These are phyloP conservation scores for Yamadazyma spencermartinsiae DNA, from an alignment of 1,139 yeast genomes.

Conservation along the genomic window DNA sequence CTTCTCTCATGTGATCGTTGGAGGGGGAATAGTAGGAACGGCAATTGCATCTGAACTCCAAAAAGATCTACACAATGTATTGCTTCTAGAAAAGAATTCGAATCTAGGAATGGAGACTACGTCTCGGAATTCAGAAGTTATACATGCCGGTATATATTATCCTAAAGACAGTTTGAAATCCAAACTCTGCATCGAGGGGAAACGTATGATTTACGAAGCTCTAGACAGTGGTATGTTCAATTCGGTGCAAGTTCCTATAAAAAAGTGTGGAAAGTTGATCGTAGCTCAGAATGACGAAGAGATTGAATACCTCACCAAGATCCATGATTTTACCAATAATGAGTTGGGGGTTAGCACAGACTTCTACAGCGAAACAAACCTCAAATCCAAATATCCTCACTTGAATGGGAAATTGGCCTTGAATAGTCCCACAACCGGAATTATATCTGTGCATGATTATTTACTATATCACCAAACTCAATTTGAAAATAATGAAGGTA, in stretches of 20 bases:
- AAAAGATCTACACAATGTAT: slow-evolving; percentile 43
- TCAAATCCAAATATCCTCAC: slow-evolving; percentile 59
- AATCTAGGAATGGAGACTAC: slow-evolving; percentile 78
- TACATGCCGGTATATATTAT: slow-evolving; percentile 87
- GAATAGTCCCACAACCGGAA: slow-evolving; percentile 84
- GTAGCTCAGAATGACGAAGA: slow-evolving; percentile 78
- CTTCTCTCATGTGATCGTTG: slow-evolving; percentile 78
- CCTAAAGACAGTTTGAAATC: slow-evolving; percentile 70
- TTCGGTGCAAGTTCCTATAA: slow-evolving; percentile 45
- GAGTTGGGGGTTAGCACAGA: slow-evolving; percentile 58
- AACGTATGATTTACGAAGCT: slow-evolving; percentile 57
- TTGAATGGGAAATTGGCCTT: slow-evolving; percentile 63
- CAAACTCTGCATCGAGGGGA: slow-evolving; percentile 72
- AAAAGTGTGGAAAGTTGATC: slow-evolving; percentile 82
- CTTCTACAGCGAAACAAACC: slow-evolving; percentile 47
- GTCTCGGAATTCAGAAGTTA: slow-evolving; percentile 85
- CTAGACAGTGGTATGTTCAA: slow-evolving; percentile 41
- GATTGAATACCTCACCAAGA: slow-evolving; percentile 52
- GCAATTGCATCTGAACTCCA: slow-evolving; percentile 76
- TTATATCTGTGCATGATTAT: slow-evolving; percentile 76
- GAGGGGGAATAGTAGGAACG: slow-evolving; percentile 88
- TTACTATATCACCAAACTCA: slow-evolving; percentile 58
- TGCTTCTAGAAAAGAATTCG: slow-evolving; percentile 67
- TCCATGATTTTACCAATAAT: slow-evolving; percentile 52
- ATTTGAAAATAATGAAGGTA: slow-evolving; percentile 59